Percentiles rank a stretch among this genome's conserved stretches.
Conservation (phyloP, 2,329 filamentous ascomycete species). For the Colletotrichum somersetense region DNA sequence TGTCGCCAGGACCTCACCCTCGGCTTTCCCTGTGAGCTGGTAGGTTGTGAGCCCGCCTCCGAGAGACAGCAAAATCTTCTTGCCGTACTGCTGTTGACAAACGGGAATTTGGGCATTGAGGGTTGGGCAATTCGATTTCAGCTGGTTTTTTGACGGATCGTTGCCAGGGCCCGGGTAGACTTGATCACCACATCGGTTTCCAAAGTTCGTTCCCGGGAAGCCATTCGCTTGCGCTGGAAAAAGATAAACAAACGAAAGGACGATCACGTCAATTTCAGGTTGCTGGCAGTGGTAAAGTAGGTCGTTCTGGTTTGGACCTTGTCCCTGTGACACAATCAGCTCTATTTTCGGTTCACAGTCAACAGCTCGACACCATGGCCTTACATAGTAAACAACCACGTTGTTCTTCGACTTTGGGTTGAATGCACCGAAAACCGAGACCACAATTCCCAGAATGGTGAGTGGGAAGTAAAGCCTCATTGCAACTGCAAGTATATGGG, state of each 20-base stretch:
- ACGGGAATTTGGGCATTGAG: constrained; percentile 54
- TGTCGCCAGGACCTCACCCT: constrained; percentile 53
- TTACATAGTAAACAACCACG: constrained; percentile 58
- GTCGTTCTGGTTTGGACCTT: constrained; percentile 54
- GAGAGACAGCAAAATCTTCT: constrained; percentile 57
- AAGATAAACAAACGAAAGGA: constrained; percentile 57
- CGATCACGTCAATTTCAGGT: constrained; percentile 56
- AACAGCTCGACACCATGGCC: not conserved
- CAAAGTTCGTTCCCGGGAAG: constrained; percentile 56
- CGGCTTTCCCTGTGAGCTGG: constrained; percentile 52
- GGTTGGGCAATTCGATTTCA: constrained; percentile 51
- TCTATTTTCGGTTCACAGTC: not conserved
- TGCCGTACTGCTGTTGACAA: constrained; percentile 53
- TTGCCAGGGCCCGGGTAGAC: constrained; percentile 50
- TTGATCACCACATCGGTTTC: constrained; percentile 54
- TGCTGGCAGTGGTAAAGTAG: constrained; percentile 55
- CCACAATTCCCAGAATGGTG: constrained; percentile 15
- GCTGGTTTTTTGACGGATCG: constrained; percentile 48
- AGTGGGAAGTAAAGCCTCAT: not conserved
- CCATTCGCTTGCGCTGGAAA: constrained; percentile 59
- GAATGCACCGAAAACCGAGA: constrained; percentile 43
- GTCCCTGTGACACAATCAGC: constrained; percentile 49
- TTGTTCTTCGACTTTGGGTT: constrained; percentile 52
- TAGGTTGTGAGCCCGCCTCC: constrained; percentile 53
- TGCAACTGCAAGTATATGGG: not conserved